These are phyloP conservation scores for Fraxinus cuspidata DNA, from an alignment of 257 asterid species.

Conservation along the genomic window DNA sequence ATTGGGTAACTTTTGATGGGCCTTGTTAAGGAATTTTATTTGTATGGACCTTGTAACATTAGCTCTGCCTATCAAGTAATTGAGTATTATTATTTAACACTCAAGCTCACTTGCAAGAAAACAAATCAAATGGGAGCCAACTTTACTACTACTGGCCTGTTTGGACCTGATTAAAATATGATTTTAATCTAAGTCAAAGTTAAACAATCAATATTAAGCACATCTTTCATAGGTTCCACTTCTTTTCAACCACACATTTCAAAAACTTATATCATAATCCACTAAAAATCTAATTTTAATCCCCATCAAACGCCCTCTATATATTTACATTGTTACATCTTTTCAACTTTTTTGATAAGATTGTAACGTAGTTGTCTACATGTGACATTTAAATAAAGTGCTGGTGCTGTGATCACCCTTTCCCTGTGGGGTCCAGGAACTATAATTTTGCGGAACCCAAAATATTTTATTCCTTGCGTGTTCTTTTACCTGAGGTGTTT, in stretches of 20 bases:
- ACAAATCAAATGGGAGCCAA: not conserved
- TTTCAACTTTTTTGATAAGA: not conserved
- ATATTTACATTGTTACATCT: not conserved
- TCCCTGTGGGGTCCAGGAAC: not conserved
- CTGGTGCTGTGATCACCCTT: not conserved
- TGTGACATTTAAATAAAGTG: not conserved
- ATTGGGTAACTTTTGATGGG: not conserved
- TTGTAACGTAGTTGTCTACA: constrained; percentile 1
- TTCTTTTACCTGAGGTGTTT: not conserved
- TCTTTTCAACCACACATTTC: too few relatives aligned
- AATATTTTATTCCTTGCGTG: not conserved
- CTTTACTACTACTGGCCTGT: too few relatives aligned
- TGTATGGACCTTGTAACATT: not conserved
- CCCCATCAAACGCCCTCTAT: too few relatives aligned
- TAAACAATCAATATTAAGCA: too few relatives aligned
- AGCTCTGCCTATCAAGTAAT: not conserved
- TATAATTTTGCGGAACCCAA: not conserved
- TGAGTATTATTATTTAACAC: not conserved
- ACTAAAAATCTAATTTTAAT: too few relatives aligned
- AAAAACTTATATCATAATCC: too few relatives aligned
- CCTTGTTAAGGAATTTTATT: not conserved
- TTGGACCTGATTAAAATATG: too few relatives aligned
- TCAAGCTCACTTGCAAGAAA: not conserved
- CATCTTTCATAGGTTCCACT: too few relatives aligned
- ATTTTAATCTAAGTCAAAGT: too few relatives aligned